These are phyloP conservation scores for Rhododendron simsii DNA, from an alignment of 148 eudicot genomes.

Conservation along the genomic window DNA sequence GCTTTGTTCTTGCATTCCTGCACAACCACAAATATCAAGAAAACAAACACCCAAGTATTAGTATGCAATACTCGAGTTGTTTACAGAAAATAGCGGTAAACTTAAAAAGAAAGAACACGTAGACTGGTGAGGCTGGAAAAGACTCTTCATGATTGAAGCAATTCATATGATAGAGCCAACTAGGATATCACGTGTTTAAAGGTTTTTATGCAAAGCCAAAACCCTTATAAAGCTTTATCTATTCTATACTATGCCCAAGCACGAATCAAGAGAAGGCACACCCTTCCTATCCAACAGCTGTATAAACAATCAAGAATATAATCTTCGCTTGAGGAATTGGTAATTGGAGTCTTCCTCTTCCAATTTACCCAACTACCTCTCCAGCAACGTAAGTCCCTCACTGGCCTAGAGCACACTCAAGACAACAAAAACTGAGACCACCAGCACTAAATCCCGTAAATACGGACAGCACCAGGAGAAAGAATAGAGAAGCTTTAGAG, in stretches of 20 bases:
- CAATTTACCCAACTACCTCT: neutral
- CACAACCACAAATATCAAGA: conserved; percentile 12
- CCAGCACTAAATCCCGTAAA: neutral
- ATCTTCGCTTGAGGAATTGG: neutral
- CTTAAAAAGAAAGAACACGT: neutral
- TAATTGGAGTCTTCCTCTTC: neutral
- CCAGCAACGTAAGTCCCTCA: neutral
- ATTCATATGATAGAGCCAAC: neutral
- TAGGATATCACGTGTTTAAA: neutral
- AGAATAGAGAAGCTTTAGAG: neutral
- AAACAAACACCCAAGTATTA: conserved; percentile 7
- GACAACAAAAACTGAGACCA: neutral
- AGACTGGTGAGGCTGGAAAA: neutral
- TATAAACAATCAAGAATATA: neutral
- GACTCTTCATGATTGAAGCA: neutral
- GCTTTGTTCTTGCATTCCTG: conserved; percentile 85
- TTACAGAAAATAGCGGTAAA: neutral
- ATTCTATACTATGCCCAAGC: neutral
- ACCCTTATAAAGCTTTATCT: neutral
- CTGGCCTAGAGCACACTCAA: neutral
- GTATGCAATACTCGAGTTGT: neutral
- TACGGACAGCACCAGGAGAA: neutral
- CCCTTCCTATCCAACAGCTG: neutral
- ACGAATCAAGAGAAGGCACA: neutral
- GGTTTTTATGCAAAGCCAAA: neutral